A percentile compares a stretch with the other conserved stretches of the same genome.
phyloP scores from a whole-genome alignment of 768 basidiomycete species.

The Leucocoprinus sp. region DNA sequence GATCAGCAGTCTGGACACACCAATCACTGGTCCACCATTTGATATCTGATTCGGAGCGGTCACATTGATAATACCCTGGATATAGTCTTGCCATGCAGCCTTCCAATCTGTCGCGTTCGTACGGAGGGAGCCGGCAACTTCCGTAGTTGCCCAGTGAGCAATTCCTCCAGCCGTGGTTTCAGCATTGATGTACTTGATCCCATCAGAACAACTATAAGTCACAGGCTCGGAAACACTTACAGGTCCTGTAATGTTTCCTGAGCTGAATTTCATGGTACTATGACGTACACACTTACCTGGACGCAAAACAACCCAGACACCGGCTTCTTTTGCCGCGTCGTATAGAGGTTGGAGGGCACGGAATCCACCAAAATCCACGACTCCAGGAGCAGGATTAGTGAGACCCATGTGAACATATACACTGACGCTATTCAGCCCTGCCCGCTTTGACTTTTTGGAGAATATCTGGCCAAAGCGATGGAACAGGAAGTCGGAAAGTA shows the following conservation, averaged over 20 bases:
- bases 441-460: slow-evolving; percentile 75
- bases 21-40: slow-evolving; percentile 67
- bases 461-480: slow-evolving; percentile 74
- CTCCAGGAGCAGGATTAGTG: slow-evolving; percentile 64
- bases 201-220: neutral
- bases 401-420: slow-evolving; percentile 79
- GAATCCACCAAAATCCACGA: slow-evolving; percentile 66
- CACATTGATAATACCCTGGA: slow-evolving; percentile 53
- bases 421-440: slow-evolving; percentile 71
- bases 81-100: slow-evolving; percentile 65
- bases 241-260: slow-evolving; percentile 24
- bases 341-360: slow-evolving; percentile 63
- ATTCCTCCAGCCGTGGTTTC: slow-evolving; percentile 75
- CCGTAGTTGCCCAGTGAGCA: slow-evolving; percentile 61
- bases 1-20: slow-evolving; percentile 27
- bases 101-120: slow-evolving; percentile 68
- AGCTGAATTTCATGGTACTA: neutral
- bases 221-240: slow-evolving; percentile 19
- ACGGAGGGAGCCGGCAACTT: slow-evolving; percentile 58
- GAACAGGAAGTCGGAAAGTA: slow-evolving; percentile 73
- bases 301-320: slow-evolving; percentile 72
- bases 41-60: slow-evolving; percentile 62
- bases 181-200: slow-evolving; percentile 59
- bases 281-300: slow-evolving; percentile 43
- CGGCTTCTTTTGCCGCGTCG: slow-evolving; percentile 64